Evolutionary conservation across 2,329 filamentous ascomycete species (phyloP).

Genomic region (Neonectria hederae): DNA sequence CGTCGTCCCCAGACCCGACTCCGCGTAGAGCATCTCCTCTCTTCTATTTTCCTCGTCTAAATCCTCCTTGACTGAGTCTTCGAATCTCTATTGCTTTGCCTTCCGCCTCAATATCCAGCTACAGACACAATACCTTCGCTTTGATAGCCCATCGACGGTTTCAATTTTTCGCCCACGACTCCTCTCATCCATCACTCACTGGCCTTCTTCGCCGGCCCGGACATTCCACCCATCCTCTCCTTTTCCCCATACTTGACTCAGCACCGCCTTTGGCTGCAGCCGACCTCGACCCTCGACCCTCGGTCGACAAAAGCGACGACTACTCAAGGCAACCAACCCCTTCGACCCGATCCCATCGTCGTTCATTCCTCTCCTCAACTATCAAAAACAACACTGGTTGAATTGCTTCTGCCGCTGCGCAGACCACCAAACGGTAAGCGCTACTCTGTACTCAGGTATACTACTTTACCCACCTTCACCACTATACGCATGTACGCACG

Average conservation of each 20-base stretch:
- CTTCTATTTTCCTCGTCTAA: slow-evolving; percentile 29
- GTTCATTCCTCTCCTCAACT: not conserved
- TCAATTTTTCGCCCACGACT: slow-evolving; percentile 7
- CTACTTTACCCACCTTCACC: not conserved
- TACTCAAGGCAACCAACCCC: not conserved
- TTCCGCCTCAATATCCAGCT: not conserved
- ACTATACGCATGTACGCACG: not conserved
- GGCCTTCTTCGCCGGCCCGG: slow-evolving; percentile 3
- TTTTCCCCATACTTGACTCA: slow-evolving; percentile 20
- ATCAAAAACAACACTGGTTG: slow-evolving; percentile 1
- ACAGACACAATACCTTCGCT: not conserved
- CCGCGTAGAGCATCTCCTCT: slow-evolving; percentile 30
- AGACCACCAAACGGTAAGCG: slow-evolving; percentile 19
- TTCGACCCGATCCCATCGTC: slow-evolving; percentile 6
- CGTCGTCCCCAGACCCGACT: slow-evolving; percentile 40
- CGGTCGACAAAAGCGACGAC: slow-evolving; percentile 14
- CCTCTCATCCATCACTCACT: not conserved
- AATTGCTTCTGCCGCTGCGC: slow-evolving; percentile 2
- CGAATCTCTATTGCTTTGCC: slow-evolving; percentile 5
- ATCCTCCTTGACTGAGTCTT: slow-evolving; percentile 7
- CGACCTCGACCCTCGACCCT: slow-evolving; percentile 11
- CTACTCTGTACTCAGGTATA: slow-evolving; percentile 16
- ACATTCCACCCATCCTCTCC: slow-evolving; percentile 16
- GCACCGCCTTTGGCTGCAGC: slow-evolving; percentile 5
- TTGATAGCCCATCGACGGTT: not conserved